Evolutionary conservation across 352 stramenopile genomes (phyloP).

Genomic region (Sclerospora graminicola): DNA sequence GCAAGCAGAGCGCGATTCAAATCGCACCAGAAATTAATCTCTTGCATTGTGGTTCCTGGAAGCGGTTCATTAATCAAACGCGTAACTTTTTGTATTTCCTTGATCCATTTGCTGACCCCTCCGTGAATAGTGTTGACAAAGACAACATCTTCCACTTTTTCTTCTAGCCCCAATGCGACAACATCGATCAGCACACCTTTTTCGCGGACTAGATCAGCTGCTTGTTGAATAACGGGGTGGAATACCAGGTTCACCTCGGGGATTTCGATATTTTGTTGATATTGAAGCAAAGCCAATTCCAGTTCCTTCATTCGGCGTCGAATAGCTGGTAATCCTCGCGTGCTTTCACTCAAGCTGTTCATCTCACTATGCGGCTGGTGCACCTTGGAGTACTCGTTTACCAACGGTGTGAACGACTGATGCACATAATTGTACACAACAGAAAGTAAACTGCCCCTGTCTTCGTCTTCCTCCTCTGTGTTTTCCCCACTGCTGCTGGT

Average conservation of each 20-base stretch:
- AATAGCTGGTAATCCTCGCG: conserved; percentile 72
- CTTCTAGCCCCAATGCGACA: conserved; percentile 66
- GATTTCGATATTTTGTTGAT: conserved; percentile 93
- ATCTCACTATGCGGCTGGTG: conserved; percentile 66
- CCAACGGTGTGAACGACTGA: conserved; percentile 76
- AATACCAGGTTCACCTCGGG: conserved; percentile 87
- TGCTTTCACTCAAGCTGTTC: conserved; percentile 49
- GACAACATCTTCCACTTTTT: conserved; percentile 72
- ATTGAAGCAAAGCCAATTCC: conserved; percentile 89
- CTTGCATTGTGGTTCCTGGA: conserved; percentile 83
- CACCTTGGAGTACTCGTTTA: conserved; percentile 81
- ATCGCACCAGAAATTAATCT: conserved; percentile 94
- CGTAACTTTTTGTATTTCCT: conserved; percentile 92
- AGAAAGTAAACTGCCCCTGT: conserved; percentile 58
- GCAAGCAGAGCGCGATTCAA: conserved; percentile 82
- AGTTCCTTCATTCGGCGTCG: conserved; percentile 89
- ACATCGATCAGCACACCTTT: conserved; percentile 74
- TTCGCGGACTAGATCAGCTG: conserved; percentile 59
- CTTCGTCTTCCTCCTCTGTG: conserved; percentile 52
- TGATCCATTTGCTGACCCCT: conserved; percentile 91
- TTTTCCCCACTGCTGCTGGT: conserved; percentile 36
- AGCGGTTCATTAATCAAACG: conserved; percentile 79
- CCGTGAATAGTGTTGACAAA: conserved; percentile 85
- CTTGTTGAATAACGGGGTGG: conserved; percentile 80
- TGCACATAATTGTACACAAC: conserved; percentile 87